These are phyloP conservation scores for Hypoxylon sp. DNA, from an alignment of 2,329 filamentous ascomycete species.

Conservation along the genomic window DNA sequence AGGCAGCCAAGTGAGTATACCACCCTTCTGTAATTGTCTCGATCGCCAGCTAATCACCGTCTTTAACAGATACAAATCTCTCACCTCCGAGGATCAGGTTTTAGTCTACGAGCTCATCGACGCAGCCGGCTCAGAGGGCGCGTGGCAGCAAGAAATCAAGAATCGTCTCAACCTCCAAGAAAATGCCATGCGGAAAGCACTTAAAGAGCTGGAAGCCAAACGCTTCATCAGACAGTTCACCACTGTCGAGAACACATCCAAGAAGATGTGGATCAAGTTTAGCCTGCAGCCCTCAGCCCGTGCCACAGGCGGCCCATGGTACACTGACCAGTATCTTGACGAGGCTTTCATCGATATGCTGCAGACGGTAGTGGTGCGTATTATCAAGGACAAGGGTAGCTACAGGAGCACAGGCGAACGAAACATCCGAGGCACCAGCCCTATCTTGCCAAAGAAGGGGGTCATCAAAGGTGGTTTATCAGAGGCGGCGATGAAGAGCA, in stretches of 20 bases:
- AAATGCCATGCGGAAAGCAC: constrained; percentile 81
- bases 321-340: constrained; percentile 91
- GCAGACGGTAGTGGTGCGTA: constrained; percentile 61
- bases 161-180: constrained; percentile 86
- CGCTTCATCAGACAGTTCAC: constrained; percentile 90
- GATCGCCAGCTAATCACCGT: constrained; percentile 14
- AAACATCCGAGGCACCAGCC: constrained; percentile 53
- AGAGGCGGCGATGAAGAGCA: constrained; percentile 59
- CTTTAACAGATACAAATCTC: constrained; percentile 68
- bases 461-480: constrained; percentile 65
- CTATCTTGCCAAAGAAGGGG: constrained; percentile 70
- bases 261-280: constrained; percentile 96
- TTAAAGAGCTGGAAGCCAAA: constrained; percentile 87
- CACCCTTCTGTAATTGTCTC: not conserved
- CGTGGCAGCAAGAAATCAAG: constrained; percentile 92
- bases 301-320: constrained; percentile 94
- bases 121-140: constrained; percentile 84
- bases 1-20: constrained; percentile 72
- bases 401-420: constrained; percentile 55
- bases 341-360: constrained; percentile 87
- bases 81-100: constrained; percentile 79
- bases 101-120: constrained; percentile 93
- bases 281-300: constrained; percentile 88
- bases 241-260: constrained; percentile 89
- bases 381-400: constrained; percentile 55